These are phyloP conservation scores for Triticum urartu DNA, from an alignment of 176 grass and related monocot genomes.

Conservation along the genomic window DNA sequence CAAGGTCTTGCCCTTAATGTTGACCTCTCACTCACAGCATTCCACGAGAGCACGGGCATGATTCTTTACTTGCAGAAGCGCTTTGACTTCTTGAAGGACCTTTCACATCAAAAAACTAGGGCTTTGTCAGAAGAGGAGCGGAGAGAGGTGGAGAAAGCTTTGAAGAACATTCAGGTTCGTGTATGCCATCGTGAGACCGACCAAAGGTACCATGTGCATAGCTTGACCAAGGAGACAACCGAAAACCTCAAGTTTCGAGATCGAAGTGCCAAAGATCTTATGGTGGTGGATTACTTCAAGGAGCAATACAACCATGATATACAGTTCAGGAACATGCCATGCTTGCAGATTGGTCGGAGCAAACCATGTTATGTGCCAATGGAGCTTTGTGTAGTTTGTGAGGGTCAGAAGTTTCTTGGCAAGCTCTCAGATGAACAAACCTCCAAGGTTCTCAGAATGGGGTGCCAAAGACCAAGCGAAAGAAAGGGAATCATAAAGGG, in stretches of 20 bases:
- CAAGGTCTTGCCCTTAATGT: conserved; percentile 95
- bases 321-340: conserved; percentile 86
- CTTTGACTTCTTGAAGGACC: conserved; percentile 73
- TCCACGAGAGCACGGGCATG: conserved; percentile 78
- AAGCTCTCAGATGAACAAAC: conserved; percentile 90
- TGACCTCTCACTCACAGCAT: conserved; percentile 73
- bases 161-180: conserved; percentile 79
- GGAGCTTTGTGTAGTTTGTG: conserved; percentile 86
- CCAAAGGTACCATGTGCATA: conserved; percentile 77
- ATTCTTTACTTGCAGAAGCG: conserved; percentile 85
- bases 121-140: conserved; percentile 67
- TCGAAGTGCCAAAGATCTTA: conserved; percentile 68
- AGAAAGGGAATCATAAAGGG: conserved; percentile 80
- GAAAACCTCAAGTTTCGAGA: conserved; percentile 82
- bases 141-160: conserved; percentile 69
- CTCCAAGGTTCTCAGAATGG: conserved; percentile 78
- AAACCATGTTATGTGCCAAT: conserved; percentile 94
- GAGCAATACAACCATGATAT: conserved; percentile 95
- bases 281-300: conserved; percentile 85
- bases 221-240: conserved; percentile 69
- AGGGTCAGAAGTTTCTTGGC: conserved; percentile 90
- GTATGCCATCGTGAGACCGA: conserved; percentile 86
- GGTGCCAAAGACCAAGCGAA: conserved; percentile 77
- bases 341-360: conserved; percentile 87
- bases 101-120: conserved; percentile 55